Percentiles rank a stretch among this genome's conserved stretches.
phyloP scores from a whole-genome alignment of 2,329 filamentous ascomycete genomes.

The Hymenoscyphus occultus region DNA sequence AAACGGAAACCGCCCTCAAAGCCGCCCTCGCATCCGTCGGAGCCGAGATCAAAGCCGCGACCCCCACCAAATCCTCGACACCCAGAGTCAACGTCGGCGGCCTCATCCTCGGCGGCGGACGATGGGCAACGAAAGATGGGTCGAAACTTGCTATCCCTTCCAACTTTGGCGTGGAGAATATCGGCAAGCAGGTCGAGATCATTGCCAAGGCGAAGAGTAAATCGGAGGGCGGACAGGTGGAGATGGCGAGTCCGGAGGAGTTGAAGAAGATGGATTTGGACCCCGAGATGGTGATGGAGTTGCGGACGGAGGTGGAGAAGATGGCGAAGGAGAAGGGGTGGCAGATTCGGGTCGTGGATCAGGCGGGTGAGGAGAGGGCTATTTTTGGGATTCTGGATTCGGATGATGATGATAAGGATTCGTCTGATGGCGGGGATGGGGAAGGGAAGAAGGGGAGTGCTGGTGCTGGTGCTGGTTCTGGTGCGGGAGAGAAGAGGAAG shows the following conservation, averaged over 20 bases:
- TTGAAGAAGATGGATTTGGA: constrained; percentile 59
- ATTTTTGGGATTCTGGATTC: constrained; percentile 67
- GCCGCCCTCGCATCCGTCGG: constrained; percentile 32
- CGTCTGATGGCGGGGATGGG: constrained; percentile 39
- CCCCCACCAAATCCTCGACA: constrained; percentile 40
- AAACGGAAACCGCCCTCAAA: constrained; percentile 39
- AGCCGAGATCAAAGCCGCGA: constrained; percentile 6
- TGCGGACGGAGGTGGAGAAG: constrained; percentile 66
- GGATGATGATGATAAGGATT: constrained; percentile 50
- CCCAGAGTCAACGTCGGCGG: constrained; percentile 32
- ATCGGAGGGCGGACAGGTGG: constrained; percentile 32
- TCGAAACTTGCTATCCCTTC: constrained; percentile 32
- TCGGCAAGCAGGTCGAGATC: constrained; percentile 41
- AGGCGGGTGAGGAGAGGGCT: constrained; percentile 56
- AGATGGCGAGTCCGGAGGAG: constrained; percentile 58
- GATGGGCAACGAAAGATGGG: constrained; percentile 33
- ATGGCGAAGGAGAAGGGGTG: constrained; percentile 70
- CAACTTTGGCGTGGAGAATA: constrained; percentile 53
- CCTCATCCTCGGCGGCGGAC: constrained; percentile 31
- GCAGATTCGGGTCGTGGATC: constrained; percentile 77
- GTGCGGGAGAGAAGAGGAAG: background rate
- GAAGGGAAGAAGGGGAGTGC: constrained; percentile 44
- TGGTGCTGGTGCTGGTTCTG: constrained; percentile 33
- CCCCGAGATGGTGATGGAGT: constrained; percentile 63
- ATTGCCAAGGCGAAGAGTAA: constrained; percentile 29